Conservation (phyloP, 2,329 filamentous ascomycete genomes). For the Diaporthe caulivora region DNA sequence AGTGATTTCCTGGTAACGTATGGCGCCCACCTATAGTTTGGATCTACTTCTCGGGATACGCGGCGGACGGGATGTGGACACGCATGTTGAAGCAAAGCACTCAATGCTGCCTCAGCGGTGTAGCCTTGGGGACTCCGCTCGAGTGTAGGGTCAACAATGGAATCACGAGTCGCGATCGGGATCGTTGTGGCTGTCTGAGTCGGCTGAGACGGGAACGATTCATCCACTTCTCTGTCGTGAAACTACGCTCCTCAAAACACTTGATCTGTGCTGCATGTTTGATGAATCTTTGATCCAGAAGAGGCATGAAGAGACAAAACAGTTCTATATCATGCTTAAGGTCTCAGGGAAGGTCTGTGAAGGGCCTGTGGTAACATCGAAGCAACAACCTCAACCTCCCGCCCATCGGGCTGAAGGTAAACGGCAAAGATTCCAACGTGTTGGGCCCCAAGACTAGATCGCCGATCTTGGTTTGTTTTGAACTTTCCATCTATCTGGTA, state of each 20-base stretch:
- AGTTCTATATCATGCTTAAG: not conserved
- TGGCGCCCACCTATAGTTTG: not conserved
- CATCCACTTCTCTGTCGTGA: not conserved
- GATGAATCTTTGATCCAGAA: not conserved
- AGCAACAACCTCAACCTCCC: not conserved
- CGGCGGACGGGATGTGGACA: not conserved
- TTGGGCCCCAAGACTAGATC: no score
- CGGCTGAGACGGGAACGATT: conserved; percentile 23
- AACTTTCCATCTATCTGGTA: not conserved
- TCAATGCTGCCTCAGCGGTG: conserved; percentile 9
- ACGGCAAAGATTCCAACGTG: not conserved
- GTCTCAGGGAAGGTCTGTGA: no score
- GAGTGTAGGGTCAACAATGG: not conserved
- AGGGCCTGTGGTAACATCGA: no score
- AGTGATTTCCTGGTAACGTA: not conserved
- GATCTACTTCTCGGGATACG: not conserved
- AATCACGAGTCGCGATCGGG: conserved; percentile 4
- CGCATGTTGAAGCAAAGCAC: not conserved
- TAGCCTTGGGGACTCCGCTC: not conserved
- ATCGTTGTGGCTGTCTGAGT: conserved; percentile 14
- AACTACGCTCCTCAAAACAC: not conserved
- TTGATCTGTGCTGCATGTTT: conserved; percentile 6
- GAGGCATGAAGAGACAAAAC: not conserved
- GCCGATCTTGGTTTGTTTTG: not conserved
- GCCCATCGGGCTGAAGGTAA: not conserved